Evolutionary conservation across 306 rosid species (phyloP), one percentile per base, ranked within the genome.

Genomic region (Mimosa bimucronata): DNA sequence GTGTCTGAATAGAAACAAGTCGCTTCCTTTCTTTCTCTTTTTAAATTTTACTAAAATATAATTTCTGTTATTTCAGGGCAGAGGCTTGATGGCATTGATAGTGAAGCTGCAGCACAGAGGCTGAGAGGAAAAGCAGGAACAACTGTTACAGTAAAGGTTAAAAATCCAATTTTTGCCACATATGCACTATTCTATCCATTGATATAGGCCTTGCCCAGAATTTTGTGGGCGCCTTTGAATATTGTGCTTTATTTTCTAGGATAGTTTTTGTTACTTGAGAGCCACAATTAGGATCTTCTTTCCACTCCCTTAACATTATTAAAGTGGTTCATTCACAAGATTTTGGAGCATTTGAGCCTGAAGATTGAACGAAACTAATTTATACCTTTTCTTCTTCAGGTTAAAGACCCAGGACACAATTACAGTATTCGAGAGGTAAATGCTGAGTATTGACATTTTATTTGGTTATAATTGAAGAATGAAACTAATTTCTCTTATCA

Each of bases 101-200:
- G 94, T 81, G 98, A 95, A 85, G 82, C 82, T 81, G 98, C 98
- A 46, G 96, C 97, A 15, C 88, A 86, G 76, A 95, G 84, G 81
- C 94, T 95, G 53, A 87, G 98, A 87, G 98, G 98, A 55, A 89
- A 83, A 34, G 97, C 95, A 41, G 98, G 98, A 86, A 95, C 98
- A 66, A 85, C 85, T 41, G 97, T 95, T 25, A 89, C 89, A 66
- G 86, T 95, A 68, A 95, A 91, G 91, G 88, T 92, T 78, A 85
- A 77, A n/a, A 78, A 77, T 71, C 84, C 84, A 85, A 75, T 30
- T 26, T 61, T 66, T 78, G 26, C 75, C 66, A 16, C 37, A 77
- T 48, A 77, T 70, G 31, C 53, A 44, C 42, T 53, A 73, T 70
- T 61, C n/a, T 53, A 65, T 57, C 31, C 26, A 25, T 52, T 41